Evolutionary conservation across 176 grass and related monocot genomes (phyloP), one percentile per base, ranked within the genome.

Genomic region (Zizania latifolia): DNA sequence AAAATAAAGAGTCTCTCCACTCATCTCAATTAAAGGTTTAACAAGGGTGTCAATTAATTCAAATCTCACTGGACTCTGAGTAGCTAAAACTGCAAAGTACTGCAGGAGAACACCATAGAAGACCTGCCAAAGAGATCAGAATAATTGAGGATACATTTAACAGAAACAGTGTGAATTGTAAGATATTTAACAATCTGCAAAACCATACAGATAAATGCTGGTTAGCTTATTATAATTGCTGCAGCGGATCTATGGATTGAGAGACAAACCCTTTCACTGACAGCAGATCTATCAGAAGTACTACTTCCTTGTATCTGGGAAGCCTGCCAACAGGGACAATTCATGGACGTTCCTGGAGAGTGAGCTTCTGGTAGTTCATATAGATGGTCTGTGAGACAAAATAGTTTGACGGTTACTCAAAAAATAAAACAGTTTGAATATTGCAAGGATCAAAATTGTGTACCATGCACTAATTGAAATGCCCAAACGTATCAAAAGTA

Each of bases 231-330:
- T 37, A 83, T n/a, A 62, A 41, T n/a, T 75, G 41, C 38, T 23
- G 19, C 2, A 74, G 81, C 61, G 82, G 19, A 44, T 35, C 62
- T 13, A 80, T 74, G 61, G 48, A 19, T 74, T 66, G 29, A 73
- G 23, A 1, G 80, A 88, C 91, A 30, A 58, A 99, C 95, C 95
- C 95, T 88, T 94, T 99, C 95, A 60, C 86, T 89, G 38, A 99
- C n/a, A 99, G 94, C 32, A 99, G 72, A 78, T 99, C 91, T 82
- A 94, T 99, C 75, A 94, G 35, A 79, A 99, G 91, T 84, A 99
- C 94, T 12, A 99, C 95, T 94, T 99, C 95, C 81, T 99, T 99
- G 82, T 94, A 90, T 88, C 95, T 99, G n/a, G 95, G 95, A 75
- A 94, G 89, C 72, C 95, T 88, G 28, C 95, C 91, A 92, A 89